Evolutionary conservation across 139 green algal species (phyloP).

Genomic region (Pycnococcus provasolii): DNA sequence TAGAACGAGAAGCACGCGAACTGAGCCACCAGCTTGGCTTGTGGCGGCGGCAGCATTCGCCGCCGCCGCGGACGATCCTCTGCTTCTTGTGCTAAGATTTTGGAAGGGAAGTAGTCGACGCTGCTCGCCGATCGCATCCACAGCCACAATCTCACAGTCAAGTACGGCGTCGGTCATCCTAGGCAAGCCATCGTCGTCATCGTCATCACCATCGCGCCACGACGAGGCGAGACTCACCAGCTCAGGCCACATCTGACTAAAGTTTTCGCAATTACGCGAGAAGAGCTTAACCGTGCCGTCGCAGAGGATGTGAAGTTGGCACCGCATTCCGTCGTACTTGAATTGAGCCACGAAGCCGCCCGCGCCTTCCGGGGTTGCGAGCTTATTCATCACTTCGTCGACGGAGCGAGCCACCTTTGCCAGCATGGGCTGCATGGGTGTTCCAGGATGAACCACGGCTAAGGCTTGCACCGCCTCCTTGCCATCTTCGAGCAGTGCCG

Average conservation of each 20-base stretch:
- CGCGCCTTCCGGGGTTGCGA: constrained; percentile 40
- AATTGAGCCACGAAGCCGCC: constrained; percentile 48
- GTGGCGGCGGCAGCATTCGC: background rate
- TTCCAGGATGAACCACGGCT: constrained; percentile 13
- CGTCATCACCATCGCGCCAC: background rate
- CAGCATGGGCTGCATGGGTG: constrained; percentile 83
- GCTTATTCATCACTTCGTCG: constrained; percentile 44
- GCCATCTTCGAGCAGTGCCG: constrained; percentile 46
- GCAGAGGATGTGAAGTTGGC: constrained; percentile 71
- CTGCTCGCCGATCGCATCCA: constrained; percentile 42
- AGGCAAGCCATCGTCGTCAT: background rate
- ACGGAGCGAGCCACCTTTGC: constrained; percentile 56
- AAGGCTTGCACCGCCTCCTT: constrained; percentile 27
- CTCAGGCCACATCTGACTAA: constrained; percentile 53
- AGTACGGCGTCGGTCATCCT: background rate
- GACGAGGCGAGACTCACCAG: constrained; percentile 31
- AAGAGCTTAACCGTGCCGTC: constrained; percentile 58
- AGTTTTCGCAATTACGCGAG: constrained; percentile 70
- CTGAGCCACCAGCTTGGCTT: no score
- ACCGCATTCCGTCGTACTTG: constrained; percentile 81
- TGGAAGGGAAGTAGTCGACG: constrained; percentile 60
- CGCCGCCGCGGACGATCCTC: constrained; percentile 26
- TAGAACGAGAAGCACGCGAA: constrained; percentile 9
- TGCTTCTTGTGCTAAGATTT: constrained; percentile 61
- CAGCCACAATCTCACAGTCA: constrained; percentile 9